Evolutionary conservation across 2,329 filamentous ascomycete species (phyloP).

Genomic region (Penicillium sp.): DNA sequence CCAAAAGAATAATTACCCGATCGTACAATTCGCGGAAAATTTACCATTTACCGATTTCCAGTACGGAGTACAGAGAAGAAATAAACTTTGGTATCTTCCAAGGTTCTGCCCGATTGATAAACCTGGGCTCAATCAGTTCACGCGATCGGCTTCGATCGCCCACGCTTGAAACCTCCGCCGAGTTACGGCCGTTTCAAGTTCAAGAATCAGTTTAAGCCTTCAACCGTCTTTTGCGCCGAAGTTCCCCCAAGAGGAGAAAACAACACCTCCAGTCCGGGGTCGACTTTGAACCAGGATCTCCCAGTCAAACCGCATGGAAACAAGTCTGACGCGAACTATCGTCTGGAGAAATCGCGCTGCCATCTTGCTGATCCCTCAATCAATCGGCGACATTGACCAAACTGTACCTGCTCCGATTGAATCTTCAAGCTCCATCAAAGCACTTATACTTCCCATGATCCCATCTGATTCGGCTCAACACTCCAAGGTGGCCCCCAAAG

Average conservation of each 20-base stretch:
- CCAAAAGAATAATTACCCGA: constrained; percentile 14
- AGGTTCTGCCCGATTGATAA: constrained; percentile 17
- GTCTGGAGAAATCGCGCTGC: constrained; percentile 1
- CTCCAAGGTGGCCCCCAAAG: constrained; percentile 1
- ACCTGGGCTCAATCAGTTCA: constrained; percentile 8
- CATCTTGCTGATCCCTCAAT: constrained; percentile 1
- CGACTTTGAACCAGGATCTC: neutral
- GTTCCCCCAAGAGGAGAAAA: neutral
- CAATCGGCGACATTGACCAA: neutral
- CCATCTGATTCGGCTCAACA: neutral
- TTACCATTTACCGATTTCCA: constrained; percentile 13
- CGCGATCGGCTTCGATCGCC: constrained; percentile 23
- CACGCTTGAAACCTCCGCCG: constrained; percentile 29
- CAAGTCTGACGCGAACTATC: constrained; percentile 10
- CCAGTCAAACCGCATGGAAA: constrained; percentile 5
- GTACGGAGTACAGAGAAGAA: constrained; percentile 3
- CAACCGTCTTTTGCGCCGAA: neutral
- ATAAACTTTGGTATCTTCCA: constrained; percentile 4
- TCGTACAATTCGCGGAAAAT: neutral
- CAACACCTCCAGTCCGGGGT: neutral
- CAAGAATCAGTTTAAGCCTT: neutral
- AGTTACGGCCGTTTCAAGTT: constrained; percentile 30
- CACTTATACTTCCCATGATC: neutral
- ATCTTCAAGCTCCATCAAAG: neutral
- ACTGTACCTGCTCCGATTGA: neutral